A percentile compares a stretch with the other conserved stretches of the same genome.
phyloP scores from a whole-genome alignment of 768 basidiomycete species.

The Trametopsis cervina region DNA sequence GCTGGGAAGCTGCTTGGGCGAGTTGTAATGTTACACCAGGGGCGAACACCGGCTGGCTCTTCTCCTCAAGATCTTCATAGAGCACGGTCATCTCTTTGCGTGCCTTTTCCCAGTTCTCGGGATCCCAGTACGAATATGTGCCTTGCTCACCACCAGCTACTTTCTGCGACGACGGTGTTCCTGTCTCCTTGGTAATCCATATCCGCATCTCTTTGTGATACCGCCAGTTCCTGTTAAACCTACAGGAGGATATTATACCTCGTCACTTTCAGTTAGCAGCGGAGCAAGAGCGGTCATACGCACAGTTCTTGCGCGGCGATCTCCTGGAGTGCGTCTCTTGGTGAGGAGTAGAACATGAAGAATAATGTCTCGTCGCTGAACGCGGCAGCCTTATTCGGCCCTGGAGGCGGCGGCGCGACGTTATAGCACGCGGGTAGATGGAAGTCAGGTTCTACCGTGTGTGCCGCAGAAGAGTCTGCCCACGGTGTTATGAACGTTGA shows the following conservation, averaged over 20 bases:
- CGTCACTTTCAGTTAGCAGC: constrained; percentile 1
- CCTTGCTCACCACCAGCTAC: constrained; percentile 81
- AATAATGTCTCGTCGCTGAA: constrained; percentile 97
- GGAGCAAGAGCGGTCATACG: constrained; percentile 28
- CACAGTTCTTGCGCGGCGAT: constrained; percentile 93
- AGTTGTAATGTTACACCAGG: constrained; percentile 29
- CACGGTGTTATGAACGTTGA: constrained; percentile 95
- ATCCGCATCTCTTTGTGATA: constrained; percentile 89
- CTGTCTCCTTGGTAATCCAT: constrained; percentile 85
- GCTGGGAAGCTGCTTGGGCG: constrained; percentile 2
- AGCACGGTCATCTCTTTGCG: constrained; percentile 73
- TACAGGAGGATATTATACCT: constrained; percentile 24
- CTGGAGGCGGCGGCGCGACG: constrained; percentile 82
- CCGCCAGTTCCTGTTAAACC: constrained; percentile 93
- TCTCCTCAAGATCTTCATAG: constrained; percentile 71
- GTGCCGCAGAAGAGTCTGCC: constrained; percentile 84
- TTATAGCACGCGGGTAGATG: constrained; percentile 89
- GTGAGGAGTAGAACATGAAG: constrained; percentile 96
- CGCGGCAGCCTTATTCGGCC: constrained; percentile 68
- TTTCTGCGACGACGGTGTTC: constrained; percentile 68
- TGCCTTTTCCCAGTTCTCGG: constrained; percentile 71
- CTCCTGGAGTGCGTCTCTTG: constrained; percentile 89
- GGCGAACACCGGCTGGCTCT: constrained; percentile 55
- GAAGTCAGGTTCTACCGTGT: constrained; percentile 86
- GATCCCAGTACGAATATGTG: constrained; percentile 86